Evolutionary conservation across 768 basidiomycete species (phyloP), one percentile per base, ranked within the genome.

Genomic region (Termitomyces sp.): DNA sequence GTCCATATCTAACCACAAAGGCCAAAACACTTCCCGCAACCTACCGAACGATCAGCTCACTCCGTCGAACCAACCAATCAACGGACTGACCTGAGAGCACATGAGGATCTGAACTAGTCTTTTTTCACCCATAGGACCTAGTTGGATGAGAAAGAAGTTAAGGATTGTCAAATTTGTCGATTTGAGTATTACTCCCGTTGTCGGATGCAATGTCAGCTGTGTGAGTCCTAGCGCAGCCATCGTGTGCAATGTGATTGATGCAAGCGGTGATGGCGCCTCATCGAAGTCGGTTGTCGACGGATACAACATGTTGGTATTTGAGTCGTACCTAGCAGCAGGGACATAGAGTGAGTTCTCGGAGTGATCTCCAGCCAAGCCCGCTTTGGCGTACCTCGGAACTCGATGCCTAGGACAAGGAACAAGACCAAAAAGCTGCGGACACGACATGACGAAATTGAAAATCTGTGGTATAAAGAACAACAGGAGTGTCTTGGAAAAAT

Each of bases 381-480:
- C 20, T 34, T 32, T 14, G 42, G 68, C 84, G 63, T 67, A 95
- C 92, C 84, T 84, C 54, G 97, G 97, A 20, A 99, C 82, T 52
- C 97, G 85, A 74, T 99, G 97, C 49, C 97, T 79, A 5, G 97
- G 97, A 69, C 95, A 98, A 0, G 91, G 88, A 14, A 99, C 91
- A 18, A 99, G 73, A 1, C 93, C 92, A 67, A 98, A 98, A 2
- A 99, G 75, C 68, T 99, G 97, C 12, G 97, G 97, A 64, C 89
- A 91, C 13, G 94, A 96, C 39, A 98, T 78, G 50, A 98, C 55
- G 69, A 99, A 99, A 71, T 99, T 99, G 84, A 98, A 95, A 61
- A 97, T 89, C 70, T 99, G 97, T 4, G 97, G 97, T 48, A 99
- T 81, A 77, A 98, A 98, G 79, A 99, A 98, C 26, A 98, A 76